phyloP scores from a whole-genome alignment of 768 basidiomycete species.

The Harrya chromipes region DNA sequence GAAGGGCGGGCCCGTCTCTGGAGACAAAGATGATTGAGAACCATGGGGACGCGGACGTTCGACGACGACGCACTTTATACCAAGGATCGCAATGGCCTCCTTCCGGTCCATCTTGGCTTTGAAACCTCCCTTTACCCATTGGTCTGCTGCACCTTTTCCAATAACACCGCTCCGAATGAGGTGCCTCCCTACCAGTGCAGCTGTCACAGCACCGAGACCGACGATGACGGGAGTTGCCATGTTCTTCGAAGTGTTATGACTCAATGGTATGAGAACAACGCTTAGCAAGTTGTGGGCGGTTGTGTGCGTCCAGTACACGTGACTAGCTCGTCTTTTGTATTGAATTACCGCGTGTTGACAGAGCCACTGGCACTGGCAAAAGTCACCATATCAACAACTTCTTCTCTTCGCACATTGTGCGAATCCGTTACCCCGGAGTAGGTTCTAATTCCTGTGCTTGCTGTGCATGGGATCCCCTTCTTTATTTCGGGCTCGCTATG shows the following conservation, averaged over 20 bases:
- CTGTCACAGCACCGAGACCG: conserved; percentile 74
- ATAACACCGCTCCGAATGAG: conserved; percentile 61
- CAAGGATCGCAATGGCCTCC: conserved; percentile 89
- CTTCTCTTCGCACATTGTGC: neutral
- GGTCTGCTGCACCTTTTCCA: conserved; percentile 60
- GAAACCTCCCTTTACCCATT: conserved; percentile 95
- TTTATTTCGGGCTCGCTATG: neutral
- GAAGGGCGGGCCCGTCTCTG: conserved; percentile 81
- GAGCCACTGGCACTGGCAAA: too few species aligned
- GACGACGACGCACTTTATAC: conserved; percentile 72
- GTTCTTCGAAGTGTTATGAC: neutral
- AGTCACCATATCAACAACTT: conserved; percentile 10
- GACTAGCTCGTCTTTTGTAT: neutral
- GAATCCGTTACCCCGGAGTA: conserved; percentile 3
- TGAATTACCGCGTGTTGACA: too few species aligned
- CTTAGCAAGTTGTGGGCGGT: neutral
- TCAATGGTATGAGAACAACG: neutral
- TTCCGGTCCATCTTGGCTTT: conserved; percentile 93
- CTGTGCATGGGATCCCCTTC: too few species aligned
- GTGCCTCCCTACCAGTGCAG: conserved; percentile 71
- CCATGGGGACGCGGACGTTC: neutral
- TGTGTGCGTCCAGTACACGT: conserved; percentile 6
- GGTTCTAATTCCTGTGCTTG: too few species aligned
- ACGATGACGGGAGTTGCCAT: conserved; percentile 82
- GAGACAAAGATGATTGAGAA: neutral